phyloP scores from a whole-genome alignment of 257 asterid genomes.

The Solanum chaucha region DNA sequence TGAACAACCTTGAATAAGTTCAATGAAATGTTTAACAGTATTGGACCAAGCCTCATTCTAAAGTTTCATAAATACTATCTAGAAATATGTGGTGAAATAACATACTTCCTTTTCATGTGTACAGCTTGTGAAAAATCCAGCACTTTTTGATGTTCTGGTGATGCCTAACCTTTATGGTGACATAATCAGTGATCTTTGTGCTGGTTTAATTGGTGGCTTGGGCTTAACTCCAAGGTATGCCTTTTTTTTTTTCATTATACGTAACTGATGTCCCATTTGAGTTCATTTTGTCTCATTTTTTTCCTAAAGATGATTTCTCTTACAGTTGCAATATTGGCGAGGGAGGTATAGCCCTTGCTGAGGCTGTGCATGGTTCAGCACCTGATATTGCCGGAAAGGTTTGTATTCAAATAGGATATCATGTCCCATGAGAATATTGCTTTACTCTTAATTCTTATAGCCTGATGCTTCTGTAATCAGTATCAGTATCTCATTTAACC shows the following conservation, averaged over 20 bases:
- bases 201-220: slow-evolving; percentile 93
- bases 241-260: not conserved
- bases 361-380: slow-evolving; percentile 99
- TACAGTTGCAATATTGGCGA: slow-evolving; percentile 87
- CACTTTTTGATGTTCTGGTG: slow-evolving; percentile 6
- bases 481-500: not conserved
- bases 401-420: not conserved
- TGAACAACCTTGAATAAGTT: not conserved
- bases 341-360: slow-evolving; percentile 98
- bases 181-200: slow-evolving; percentile 79
- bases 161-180: slow-evolving; percentile 42
- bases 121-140: slow-evolving; percentile 86
- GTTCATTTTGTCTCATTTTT: not conserved
- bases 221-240: slow-evolving; percentile 91
- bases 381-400: slow-evolving; percentile 99
- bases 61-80: not conserved
- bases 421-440: not conserved
- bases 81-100: not conserved
- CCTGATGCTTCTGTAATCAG: not conserved
- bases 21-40: not conserved
- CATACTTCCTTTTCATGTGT: not conserved
- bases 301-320: not conserved
- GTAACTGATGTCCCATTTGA: not conserved
- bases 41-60: not conserved
- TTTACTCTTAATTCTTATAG: not conserved